Evolutionary conservation across 495 filamentous ascomycete species (phyloP).

Genomic region (Terfezia claveryi): DNA sequence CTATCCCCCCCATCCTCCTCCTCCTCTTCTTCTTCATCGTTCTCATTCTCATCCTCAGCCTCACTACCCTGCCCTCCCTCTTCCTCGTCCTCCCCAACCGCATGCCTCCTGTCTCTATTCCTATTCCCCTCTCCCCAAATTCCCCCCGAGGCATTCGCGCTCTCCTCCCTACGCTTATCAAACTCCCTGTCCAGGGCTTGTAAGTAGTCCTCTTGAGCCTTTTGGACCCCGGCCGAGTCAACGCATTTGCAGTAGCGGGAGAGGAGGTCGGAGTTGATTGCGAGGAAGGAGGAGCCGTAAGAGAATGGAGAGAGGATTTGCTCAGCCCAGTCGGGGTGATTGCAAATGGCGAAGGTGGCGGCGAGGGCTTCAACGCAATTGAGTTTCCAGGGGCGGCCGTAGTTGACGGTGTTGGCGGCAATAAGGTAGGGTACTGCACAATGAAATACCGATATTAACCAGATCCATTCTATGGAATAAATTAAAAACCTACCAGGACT

Average conservation of each 20-base stretch:
- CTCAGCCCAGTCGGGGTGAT: slow-evolving; percentile 73
- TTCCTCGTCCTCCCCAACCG: slow-evolving; percentile 21
- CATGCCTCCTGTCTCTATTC: slow-evolving; percentile 32
- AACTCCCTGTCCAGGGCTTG: slow-evolving; percentile 78
- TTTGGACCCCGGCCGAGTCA: slow-evolving; percentile 73
- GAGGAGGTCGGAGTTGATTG: slow-evolving; percentile 65
- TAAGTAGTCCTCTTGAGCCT: slow-evolving; percentile 66
- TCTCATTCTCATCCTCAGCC: slow-evolving; percentile 27
- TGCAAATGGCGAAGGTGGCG: slow-evolving; percentile 79
- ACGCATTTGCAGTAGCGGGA: slow-evolving; percentile 67
- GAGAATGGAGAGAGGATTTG: slow-evolving; percentile 62
- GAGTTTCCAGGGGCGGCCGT: slow-evolving; percentile 77
- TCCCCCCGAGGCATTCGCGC: slow-evolving; percentile 37
- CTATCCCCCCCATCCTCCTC: slow-evolving; percentile 25
- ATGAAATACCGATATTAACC: too few species aligned
- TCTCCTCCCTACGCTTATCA: slow-evolving; percentile 47
- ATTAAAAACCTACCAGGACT: too few species aligned
- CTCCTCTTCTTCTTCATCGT: slow-evolving; percentile 32
- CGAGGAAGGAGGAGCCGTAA: slow-evolving; percentile 67
- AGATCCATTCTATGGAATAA: too few species aligned
- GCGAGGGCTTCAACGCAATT: slow-evolving; percentile 93
- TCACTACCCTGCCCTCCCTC: slow-evolving; percentile 30
- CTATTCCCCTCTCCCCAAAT: slow-evolving; percentile 72
- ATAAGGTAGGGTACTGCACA: slow-evolving; percentile 64
- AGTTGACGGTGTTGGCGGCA: slow-evolving; percentile 92